Percentiles rank a stretch among this genome's conserved stretches.
Conservation (phyloP, 805 yeast genomes). For the Cyberlindnera sargentensis region DNA sequence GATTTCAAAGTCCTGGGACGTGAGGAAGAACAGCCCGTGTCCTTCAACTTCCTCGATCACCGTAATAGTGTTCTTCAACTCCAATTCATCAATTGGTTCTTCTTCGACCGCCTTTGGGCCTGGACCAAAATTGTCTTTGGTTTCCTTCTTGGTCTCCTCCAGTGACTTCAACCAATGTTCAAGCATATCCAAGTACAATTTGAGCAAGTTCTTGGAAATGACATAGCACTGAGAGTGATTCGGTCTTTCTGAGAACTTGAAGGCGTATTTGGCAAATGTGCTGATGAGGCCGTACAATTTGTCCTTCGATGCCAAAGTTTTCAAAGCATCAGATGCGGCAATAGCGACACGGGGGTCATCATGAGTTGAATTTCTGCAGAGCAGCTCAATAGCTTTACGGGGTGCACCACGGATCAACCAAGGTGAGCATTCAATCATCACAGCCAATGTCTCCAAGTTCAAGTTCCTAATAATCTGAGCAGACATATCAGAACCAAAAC, state of each 20-base stretch:
- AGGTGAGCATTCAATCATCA: conserved; percentile 65
- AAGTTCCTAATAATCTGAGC: conserved; percentile 28
- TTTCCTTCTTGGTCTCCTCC: conserved; percentile 25
- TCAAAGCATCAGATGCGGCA: conserved; percentile 59
- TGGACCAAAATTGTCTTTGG: conserved; percentile 7
- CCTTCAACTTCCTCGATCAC: conserved; percentile 95
- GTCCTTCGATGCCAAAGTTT: conserved; percentile 55
- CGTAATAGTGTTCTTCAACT: conserved; percentile 72
- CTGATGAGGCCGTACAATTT: conserved; percentile 68
- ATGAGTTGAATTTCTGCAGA: conserved; percentile 74
- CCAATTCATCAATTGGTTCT: conserved; percentile 52
- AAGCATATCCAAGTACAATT: conserved; percentile 70
- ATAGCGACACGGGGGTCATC: conserved; percentile 51
- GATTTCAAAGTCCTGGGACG: conserved; percentile 76
- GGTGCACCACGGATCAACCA: conserved; percentile 58
- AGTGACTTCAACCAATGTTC: conserved; percentile 77
- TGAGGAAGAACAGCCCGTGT: conserved; percentile 83
- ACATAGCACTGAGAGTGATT: conserved; percentile 50
- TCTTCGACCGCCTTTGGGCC: conserved; percentile 6
- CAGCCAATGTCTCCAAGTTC: conserved; percentile 58
- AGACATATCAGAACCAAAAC: conserved; percentile 36
- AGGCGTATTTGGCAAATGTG: conserved; percentile 71
- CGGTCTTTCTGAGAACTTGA: conserved; percentile 71
- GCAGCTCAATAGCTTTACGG: conserved; percentile 61
- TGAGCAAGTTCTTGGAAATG: conserved; percentile 54